A percentile compares a stretch with the other conserved stretches of the same genome.
phyloP scores from a whole-genome alignment of 805 yeast genomes.

The Ogataea henricii region DNA sequence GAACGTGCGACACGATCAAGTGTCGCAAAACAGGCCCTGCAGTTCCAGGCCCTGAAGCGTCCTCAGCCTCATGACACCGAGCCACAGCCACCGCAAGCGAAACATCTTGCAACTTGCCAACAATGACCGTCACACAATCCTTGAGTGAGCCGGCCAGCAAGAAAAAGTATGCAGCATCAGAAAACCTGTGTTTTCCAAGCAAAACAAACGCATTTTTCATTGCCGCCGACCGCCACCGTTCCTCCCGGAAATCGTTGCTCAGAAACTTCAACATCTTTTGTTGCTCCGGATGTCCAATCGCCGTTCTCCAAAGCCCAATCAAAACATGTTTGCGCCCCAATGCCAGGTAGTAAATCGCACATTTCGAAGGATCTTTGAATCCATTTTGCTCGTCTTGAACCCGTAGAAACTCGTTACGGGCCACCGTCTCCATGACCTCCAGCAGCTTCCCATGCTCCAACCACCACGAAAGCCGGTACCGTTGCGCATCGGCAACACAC shows the following conservation, averaged over 20 bases:
- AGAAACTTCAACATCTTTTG: slow-evolving; percentile 79
- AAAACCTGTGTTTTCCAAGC: slow-evolving; percentile 81
- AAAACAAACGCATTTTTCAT: slow-evolving; percentile 89
- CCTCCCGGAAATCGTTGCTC: slow-evolving; percentile 69
- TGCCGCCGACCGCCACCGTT: slow-evolving; percentile 87
- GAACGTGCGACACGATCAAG: slow-evolving; percentile 49
- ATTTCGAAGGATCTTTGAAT: slow-evolving; percentile 66
- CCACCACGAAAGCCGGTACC: slow-evolving; percentile 77
- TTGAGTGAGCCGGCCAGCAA: slow-evolving; percentile 71
- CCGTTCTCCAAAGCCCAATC: slow-evolving; percentile 80
- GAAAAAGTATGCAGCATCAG: slow-evolving; percentile 89
- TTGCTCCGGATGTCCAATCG: slow-evolving; percentile 75
- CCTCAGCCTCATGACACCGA: slow-evolving; percentile 66
- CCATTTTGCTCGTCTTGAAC: slow-evolving; percentile 42
- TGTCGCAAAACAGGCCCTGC: slow-evolving; percentile 50
- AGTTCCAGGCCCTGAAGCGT: slow-evolving; percentile 24
- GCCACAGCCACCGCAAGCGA: slow-evolving; percentile 81
- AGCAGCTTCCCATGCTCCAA: slow-evolving; percentile 46
- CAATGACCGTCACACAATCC: slow-evolving; percentile 77
- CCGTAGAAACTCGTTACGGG: slow-evolving; percentile 63
- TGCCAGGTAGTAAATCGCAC: slow-evolving; percentile 78
- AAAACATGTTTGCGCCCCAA: slow-evolving; percentile 74
- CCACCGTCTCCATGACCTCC: slow-evolving; percentile 64
- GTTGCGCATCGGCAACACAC: slow-evolving; percentile 61
- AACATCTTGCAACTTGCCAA: slow-evolving; percentile 65